Evolutionary conservation across 192 early-diverging fungal species (phyloP), one percentile per base, ranked within the genome.

Genomic region (Phycomyces nitens): DNA sequence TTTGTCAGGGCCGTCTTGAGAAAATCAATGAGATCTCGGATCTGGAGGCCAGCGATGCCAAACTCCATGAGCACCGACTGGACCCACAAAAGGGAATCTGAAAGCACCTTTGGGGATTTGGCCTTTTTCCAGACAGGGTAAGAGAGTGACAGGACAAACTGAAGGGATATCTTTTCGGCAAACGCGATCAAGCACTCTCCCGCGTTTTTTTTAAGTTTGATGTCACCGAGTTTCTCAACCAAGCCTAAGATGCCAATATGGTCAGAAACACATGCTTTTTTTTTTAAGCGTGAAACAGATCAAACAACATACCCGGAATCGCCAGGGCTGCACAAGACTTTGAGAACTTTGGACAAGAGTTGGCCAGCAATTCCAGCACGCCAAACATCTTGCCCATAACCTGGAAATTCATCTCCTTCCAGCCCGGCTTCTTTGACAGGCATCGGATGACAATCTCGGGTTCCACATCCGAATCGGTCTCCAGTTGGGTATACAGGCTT

Each of bases 401-500:
- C 63, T 99, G 96, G 71, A 98, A 98, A 76, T 99, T 99, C 80
- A 84, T 93, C 69, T 99, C 97, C 73, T 98, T 98, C 92, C 91
- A 96, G 4, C 96, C 95, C 0, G 94, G 94, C 27, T 91, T 93
- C 47, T 90, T 89, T 9, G 82, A 72, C 23, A 99, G 71, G 56
- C 85, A 82, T 20, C 92, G 84, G 7, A 92, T 80, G 24, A 99
- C 77, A 20, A 95, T 77, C 68, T 99, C 97, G 11, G 90, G 80
- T 50, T 93, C 88, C 4, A 93, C 60, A 8, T 66, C 63, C 3
- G 73, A 34, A 40, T 75, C 77, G 16, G 75, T 71, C 41, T 84
- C 80, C 23, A 98, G 62, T 27, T 86, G 82, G 53, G 85, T 84
- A 22, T 84, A 71, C 20, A 98, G 77, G 29, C 82, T 79, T 26